phyloP scores from a whole-genome alignment of 2,329 filamentous ascomycete species.

The Alternaria burnsii region DNA sequence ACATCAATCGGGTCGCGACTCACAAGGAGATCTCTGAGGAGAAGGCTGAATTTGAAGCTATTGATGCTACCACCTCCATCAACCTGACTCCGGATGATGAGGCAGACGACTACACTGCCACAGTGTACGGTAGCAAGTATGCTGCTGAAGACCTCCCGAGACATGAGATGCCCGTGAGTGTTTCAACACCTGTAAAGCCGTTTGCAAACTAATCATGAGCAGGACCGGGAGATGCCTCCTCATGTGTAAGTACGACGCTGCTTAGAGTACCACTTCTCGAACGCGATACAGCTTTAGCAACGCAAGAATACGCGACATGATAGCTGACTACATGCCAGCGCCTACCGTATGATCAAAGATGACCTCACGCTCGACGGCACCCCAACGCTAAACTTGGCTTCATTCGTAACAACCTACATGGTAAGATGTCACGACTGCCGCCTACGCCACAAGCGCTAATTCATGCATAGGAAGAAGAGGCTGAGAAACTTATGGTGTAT shows the following conservation, averaged over 20 bases:
- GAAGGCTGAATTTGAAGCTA: slow-evolving; percentile 29
- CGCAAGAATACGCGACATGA: neutral
- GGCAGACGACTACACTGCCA: slow-evolving; percentile 71
- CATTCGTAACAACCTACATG: slow-evolving; percentile 97
- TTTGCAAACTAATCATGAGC: slow-evolving; percentile 4
- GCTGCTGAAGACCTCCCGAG: slow-evolving; percentile 81
- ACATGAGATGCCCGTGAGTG: slow-evolving; percentile 81
- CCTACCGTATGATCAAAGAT: slow-evolving; percentile 94
- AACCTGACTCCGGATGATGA: slow-evolving; percentile 42
- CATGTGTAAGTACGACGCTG: slow-evolving; percentile 63
- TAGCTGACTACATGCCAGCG: slow-evolving; percentile 48
- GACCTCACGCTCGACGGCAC: slow-evolving; percentile 87
- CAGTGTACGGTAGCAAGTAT: slow-evolving; percentile 87
- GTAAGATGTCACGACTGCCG: slow-evolving; percentile 56
- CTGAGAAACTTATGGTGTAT: slow-evolving; percentile 87
- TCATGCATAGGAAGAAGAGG: slow-evolving; percentile 79
- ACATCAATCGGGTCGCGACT: slow-evolving; percentile 57
- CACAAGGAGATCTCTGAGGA: slow-evolving; percentile 50
- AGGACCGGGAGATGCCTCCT: slow-evolving; percentile 77
- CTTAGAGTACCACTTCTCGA: too few species aligned
- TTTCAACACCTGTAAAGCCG: neutral
- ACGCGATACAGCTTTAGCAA: neutral
- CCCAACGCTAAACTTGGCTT: slow-evolving; percentile 72
- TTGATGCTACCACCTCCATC: slow-evolving; percentile 29
- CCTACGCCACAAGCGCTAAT: neutral